A percentile compares a stretch with the other conserved stretches of the same genome.
These are phyloP conservation scores for Colletotrichum scovillei DNA, from an alignment of 2,329 filamentous ascomycete species.

Conservation along the genomic window DNA sequence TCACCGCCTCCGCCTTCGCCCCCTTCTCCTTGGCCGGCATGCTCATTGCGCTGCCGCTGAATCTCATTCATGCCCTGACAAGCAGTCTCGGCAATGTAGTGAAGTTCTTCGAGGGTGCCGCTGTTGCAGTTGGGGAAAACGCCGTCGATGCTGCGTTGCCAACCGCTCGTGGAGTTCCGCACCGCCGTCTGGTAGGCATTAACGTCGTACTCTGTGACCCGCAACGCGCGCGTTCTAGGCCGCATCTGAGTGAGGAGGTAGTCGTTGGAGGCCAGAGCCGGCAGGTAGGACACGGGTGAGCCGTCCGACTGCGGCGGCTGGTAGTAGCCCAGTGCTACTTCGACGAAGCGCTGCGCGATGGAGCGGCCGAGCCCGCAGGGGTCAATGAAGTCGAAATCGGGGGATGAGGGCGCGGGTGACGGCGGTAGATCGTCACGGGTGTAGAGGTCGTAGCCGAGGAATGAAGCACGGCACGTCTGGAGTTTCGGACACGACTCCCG, in stretches of 20 bases:
- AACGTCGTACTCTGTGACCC: constrained; percentile 48
- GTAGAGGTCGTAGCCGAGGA: constrained; percentile 57
- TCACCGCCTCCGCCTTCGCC: background rate
- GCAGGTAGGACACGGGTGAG: constrained; percentile 26
- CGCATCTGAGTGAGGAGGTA: constrained; percentile 41
- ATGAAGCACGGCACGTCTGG: constrained; percentile 55
- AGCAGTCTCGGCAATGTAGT: constrained; percentile 56
- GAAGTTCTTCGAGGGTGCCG: constrained; percentile 55
- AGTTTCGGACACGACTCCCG: constrained; percentile 49
- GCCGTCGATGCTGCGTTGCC: constrained; percentile 56
- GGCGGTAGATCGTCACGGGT: constrained; percentile 44
- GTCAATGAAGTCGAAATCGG: constrained; percentile 54
- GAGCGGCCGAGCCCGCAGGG: constrained; percentile 53
- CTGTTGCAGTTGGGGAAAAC: constrained; percentile 57
- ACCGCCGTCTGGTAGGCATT: constrained; percentile 51
- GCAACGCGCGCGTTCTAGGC: constrained; percentile 35
- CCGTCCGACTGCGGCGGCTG: constrained; percentile 50
- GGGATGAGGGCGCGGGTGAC: constrained; percentile 29
- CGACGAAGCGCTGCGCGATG: constrained; percentile 59
- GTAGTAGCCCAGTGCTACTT: constrained; percentile 53
- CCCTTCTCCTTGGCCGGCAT: constrained; percentile 8
- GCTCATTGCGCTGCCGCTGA: constrained; percentile 42
- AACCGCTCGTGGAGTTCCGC: constrained; percentile 53
- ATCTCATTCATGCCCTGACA: constrained; percentile 57
- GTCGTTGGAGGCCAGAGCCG: constrained; percentile 36